Conservation (phyloP, 331 rosid genomes). For the Erythrophleum ivorense region DNA sequence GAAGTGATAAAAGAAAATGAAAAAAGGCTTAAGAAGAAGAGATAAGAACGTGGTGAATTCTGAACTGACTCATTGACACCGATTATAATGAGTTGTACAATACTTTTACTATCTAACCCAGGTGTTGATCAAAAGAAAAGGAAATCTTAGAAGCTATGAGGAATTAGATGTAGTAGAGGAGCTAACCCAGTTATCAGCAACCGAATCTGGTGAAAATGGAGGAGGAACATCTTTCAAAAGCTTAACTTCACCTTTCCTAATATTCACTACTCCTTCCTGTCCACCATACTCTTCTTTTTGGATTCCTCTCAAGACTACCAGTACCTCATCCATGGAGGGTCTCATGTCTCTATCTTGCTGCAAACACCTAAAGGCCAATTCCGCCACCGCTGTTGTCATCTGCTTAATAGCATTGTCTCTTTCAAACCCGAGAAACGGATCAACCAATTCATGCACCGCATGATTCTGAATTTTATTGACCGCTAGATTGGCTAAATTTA, state of each 20-base stretch:
- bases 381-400: constrained; percentile 31
- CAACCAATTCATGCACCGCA: constrained; percentile 58
- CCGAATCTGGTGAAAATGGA: constrained; percentile 2
- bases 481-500: constrained; percentile 65
- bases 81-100: neutral
- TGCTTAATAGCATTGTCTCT: constrained; percentile 23
- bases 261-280: neutral
- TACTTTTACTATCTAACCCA: neutral
- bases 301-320: constrained; percentile 11
- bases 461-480: constrained; percentile 55
- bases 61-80: neutral
- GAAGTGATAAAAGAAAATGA: neutral
- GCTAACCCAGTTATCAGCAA: constrained; percentile 23
- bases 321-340: constrained; percentile 35
- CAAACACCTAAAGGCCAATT: constrained; percentile 35
- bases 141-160: constrained; percentile 1
- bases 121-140: neutral
- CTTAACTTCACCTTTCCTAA: neutral
- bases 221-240: constrained; percentile 7
- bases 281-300: constrained; percentile 5
- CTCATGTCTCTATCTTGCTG: constrained; percentile 22
- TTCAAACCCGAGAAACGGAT: constrained; percentile 59
- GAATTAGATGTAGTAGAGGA: constrained; percentile 18
- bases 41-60: neutral
- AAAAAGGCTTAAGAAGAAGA: neutral